phyloP scores from a whole-genome alignment of 495 filamentous ascomycete species.

The Daldinia decipiens region DNA sequence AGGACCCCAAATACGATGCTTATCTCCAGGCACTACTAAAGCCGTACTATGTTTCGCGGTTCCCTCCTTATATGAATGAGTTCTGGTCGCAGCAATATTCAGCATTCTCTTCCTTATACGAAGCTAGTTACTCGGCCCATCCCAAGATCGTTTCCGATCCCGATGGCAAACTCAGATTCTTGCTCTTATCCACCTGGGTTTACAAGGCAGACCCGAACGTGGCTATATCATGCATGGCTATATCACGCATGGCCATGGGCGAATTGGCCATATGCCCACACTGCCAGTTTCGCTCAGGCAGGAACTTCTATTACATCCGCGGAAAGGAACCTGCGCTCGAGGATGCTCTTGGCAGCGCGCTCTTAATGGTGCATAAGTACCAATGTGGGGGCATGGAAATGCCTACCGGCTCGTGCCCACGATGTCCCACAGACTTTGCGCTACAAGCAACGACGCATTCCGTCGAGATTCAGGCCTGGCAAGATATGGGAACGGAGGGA shows the following conservation, averaged over 20 bases:
- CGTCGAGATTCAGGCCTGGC: not conserved
- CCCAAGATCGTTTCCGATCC: not conserved
- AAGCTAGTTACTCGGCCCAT: not conserved
- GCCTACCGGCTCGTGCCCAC: not conserved
- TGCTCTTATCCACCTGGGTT: not conserved
- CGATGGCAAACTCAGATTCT: not conserved
- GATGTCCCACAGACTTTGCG: not conserved
- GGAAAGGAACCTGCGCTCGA: not conserved
- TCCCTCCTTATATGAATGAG: not conserved
- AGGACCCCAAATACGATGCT: not conserved
- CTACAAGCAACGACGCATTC: not conserved
- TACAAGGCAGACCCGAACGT: not conserved
- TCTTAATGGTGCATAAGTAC: not conserved
- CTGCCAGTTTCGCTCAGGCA: not conserved
- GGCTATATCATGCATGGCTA: not conserved
- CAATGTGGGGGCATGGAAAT: not conserved
- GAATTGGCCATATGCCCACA: not conserved
- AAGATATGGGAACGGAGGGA: slow-evolving; percentile 3
- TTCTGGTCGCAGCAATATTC: not conserved
- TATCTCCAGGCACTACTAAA: not conserved
- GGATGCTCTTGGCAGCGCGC: not conserved
- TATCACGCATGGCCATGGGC: not conserved
- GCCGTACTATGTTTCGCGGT: not conserved
- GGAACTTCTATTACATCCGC: not conserved
- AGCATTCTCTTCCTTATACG: not conserved